These are phyloP conservation scores for Plasmodium sp. DNA, from an alignment of 169 alveolate genomes.

Conservation along the genomic window DNA sequence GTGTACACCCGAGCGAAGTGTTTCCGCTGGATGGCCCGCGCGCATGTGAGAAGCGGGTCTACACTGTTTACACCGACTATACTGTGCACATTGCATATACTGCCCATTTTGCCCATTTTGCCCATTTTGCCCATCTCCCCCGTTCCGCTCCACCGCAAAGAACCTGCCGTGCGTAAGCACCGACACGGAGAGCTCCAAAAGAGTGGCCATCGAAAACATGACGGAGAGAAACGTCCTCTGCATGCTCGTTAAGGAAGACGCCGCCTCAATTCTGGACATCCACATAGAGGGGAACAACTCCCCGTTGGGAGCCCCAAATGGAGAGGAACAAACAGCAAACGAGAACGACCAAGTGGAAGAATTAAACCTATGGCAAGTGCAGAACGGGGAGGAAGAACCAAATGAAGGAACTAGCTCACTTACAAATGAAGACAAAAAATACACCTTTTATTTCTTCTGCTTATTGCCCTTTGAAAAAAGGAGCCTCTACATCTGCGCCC, in stretches of 20 bases:
- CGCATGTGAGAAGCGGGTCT: background rate
- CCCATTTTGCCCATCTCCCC: background rate
- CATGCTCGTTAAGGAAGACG: conserved; percentile 50
- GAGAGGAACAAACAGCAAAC: background rate
- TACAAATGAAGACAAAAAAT: conserved; percentile 47
- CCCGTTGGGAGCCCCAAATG: background rate
- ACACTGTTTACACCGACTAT: background rate
- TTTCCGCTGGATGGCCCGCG: background rate
- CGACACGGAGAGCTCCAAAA: conserved; percentile 68
- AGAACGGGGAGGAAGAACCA: background rate
- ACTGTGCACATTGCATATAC: background rate
- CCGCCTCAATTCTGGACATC: conserved; percentile 3
- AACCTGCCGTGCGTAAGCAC: conserved; percentile 59
- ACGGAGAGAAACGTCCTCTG: conserved; percentile 69
- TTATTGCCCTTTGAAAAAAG: conserved; percentile 65
- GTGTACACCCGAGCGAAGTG: background rate
- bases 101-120: background rate
- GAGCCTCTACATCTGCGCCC: conserved; percentile 34
- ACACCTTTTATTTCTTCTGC: conserved; percentile 58
- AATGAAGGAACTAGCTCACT: conserved; percentile 12
- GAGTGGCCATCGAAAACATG: conserved; percentile 46
- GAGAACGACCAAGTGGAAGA: background rate
- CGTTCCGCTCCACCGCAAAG: background rate
- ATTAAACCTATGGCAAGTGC: conserved; percentile 1
- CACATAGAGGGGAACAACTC: conserved; percentile 35